Conservation (phyloP, 305 asterid species). For the Fraxinus sp. region DNA sequence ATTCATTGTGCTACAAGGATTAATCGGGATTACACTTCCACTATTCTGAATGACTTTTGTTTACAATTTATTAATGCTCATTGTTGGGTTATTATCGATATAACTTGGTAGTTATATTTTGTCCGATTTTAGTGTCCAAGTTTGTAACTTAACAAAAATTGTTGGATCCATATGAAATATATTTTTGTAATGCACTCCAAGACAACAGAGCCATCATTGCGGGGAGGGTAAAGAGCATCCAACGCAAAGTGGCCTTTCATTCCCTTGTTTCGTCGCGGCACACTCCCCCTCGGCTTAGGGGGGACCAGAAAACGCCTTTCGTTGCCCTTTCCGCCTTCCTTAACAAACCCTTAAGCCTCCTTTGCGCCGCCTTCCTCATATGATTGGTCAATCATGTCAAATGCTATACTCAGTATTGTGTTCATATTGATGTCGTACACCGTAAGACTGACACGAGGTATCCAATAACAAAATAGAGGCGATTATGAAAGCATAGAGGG, state of each 20-base stretch:
- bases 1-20: neutral
- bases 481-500: too few species aligned
- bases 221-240: too few species aligned
- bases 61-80: neutral
- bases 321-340: slow-evolving; percentile 5
- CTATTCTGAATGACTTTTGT: neutral
- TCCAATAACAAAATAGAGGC: too few species aligned
- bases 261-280: neutral
- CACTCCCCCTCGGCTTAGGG: neutral
- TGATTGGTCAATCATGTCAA: too few species aligned
- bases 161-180: neutral
- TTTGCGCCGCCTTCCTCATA: neutral
- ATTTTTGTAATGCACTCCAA: neutral
- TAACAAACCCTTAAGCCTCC: neutral
- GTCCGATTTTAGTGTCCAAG: neutral
- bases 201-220: too few species aligned
- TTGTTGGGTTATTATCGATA: neutral
- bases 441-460: too few species aligned
- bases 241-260: neutral
- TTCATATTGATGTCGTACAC: too few species aligned
- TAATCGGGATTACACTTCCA: neutral
- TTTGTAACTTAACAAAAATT: neutral
- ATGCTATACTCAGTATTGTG: too few species aligned
- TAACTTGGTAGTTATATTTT: neutral
- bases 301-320: neutral